Base-by-base conservation (phyloP, 129 eudicot species). In the Arctium minus region DNA sequence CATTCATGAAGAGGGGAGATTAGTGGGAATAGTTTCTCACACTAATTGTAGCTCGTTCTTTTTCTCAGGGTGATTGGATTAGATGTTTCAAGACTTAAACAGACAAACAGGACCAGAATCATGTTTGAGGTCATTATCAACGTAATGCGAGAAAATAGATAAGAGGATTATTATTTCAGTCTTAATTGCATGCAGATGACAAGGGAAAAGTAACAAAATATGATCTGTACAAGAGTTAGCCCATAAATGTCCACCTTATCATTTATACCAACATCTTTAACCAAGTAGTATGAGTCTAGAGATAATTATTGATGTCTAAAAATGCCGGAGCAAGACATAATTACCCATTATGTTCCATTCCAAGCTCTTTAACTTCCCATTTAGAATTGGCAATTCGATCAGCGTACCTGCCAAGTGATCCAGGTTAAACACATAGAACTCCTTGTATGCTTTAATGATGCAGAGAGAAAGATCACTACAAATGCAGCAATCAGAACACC, bases 351-450 rank as follows among this genome's bases (percentile, higher is more conserved):
- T 96, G 98, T 86, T 96, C 99, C 85, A 93, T 39, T 48, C 99
- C 99, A 80, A 96, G 92, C 84, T 91, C 98, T 86, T 93, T 96
- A 50, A 96, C 98, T 85, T 96, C 99, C 99, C 99, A 96, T 92
- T 93, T 96, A 71, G 98, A 94, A 86, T 87, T 90, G 75, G 96
- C 92, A 84, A 96, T 93, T 76, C 96, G 93, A 86, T 96, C 99
- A 80, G 88, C 92, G 86, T 96, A 96, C 92, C 99, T 96, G 97
- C 83, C 84, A 88, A 82, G 78, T 78, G 50, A 15, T 72, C 77
- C 84, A 72, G 56, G 80, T 73, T 84, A 80, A 84, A 78, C 64
- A 83, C 46, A 30, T 5, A 44, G 31, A 72, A 70, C 62, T 77
- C 44, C 68, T 60, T 38, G 31, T 70, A 33, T 48, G 32, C 40